A percentile compares a stretch with the other conserved stretches of the same genome.
These are phyloP conservation scores for Fusarium mexicanum DNA, from an alignment of 2,329 filamentous ascomycete species.

Conservation along the genomic window DNA sequence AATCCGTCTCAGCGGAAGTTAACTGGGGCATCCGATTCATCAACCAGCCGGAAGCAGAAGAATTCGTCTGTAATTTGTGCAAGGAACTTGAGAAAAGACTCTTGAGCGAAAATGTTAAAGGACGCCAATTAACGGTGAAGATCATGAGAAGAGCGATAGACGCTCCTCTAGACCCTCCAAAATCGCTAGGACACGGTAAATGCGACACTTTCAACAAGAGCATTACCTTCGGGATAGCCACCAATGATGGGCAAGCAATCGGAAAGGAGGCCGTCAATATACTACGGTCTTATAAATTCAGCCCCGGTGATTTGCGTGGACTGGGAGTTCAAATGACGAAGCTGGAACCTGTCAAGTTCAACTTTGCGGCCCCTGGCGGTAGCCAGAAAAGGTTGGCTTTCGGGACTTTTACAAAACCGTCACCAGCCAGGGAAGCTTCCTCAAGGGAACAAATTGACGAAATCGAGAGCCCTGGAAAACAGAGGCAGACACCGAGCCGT, in stretches of 20 bases:
- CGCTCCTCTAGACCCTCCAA: constrained; percentile 89
- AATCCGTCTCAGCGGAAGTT: constrained; percentile 96
- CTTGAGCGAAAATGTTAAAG: constrained; percentile 84
- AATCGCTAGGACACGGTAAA: constrained; percentile 93
- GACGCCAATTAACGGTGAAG: constrained; percentile 90
- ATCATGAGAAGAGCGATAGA: constrained; percentile 89
- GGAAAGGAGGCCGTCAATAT: constrained; percentile 87
- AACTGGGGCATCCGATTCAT: constrained; percentile 98
- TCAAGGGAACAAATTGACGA: constrained; percentile 64
- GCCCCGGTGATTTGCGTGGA: constrained; percentile 91
- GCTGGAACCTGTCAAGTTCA: constrained; percentile 78
- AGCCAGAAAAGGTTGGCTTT: constrained; percentile 86
- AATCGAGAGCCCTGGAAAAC: constrained; percentile 48
- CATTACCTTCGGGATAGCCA: constrained; percentile 81
- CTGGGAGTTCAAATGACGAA: constrained; percentile 94
- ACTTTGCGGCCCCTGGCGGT: constrained; percentile 67
- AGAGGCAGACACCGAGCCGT: constrained; percentile 43
- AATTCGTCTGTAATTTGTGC: constrained; percentile 87
- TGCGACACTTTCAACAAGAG: constrained; percentile 97
- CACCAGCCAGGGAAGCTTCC: constrained; percentile 52
- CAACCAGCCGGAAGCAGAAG: constrained; percentile 90
- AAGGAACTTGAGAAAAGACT: constrained; percentile 85
- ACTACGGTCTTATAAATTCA: constrained; percentile 82
- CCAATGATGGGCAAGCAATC: constrained; percentile 75
- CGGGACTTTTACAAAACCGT: constrained; percentile 59